phyloP scores from a whole-genome alignment of 2,329 filamentous ascomycete species.

The Beauveria sp. region DNA sequence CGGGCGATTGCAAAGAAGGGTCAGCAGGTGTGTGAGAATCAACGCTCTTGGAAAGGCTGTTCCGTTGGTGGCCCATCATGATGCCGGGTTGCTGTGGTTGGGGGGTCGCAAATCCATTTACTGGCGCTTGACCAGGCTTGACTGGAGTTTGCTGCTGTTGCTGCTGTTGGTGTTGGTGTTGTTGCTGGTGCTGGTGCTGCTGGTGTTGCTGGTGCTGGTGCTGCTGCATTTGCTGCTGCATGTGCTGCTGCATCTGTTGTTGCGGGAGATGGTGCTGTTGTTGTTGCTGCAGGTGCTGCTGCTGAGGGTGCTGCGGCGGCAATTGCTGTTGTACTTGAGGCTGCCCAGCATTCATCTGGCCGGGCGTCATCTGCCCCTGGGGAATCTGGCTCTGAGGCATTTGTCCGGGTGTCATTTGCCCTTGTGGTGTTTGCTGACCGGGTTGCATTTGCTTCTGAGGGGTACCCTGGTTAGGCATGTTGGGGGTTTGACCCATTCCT shows the following conservation, averaged over 20 bases:
- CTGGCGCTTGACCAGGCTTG: conserved; percentile 30
- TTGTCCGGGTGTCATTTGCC: conserved; percentile 16
- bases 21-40: conserved; percentile 28
- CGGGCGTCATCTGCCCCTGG: conserved; percentile 19
- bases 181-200: conserved; percentile 17
- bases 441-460: conserved; percentile 32
- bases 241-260: conserved; percentile 26
- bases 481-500: conserved; percentile 44
- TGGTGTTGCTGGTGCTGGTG: conserved; percentile 23
- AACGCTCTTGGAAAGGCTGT: conserved; percentile 44
- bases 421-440: conserved; percentile 30
- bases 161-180: neutral
- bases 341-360: conserved; percentile 22
- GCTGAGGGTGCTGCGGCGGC: conserved; percentile 28
- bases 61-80: conserved; percentile 36
- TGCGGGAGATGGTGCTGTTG: conserved; percentile 23
- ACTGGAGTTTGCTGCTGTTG: conserved; percentile 25
- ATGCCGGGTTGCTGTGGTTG: conserved; percentile 21
- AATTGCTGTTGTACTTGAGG: conserved; percentile 18
- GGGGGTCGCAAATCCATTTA: conserved; percentile 32
- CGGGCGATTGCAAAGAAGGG: conserved; percentile 24
- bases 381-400: conserved; percentile 22
- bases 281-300: conserved; percentile 34
- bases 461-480: conserved; percentile 17
- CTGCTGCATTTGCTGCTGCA: conserved; percentile 33